Percentiles rank a stretch among this genome's conserved stretches.
Conservation (phyloP, 768 basidiomycete species). For the Xerocomellus dryophilus region DNA sequence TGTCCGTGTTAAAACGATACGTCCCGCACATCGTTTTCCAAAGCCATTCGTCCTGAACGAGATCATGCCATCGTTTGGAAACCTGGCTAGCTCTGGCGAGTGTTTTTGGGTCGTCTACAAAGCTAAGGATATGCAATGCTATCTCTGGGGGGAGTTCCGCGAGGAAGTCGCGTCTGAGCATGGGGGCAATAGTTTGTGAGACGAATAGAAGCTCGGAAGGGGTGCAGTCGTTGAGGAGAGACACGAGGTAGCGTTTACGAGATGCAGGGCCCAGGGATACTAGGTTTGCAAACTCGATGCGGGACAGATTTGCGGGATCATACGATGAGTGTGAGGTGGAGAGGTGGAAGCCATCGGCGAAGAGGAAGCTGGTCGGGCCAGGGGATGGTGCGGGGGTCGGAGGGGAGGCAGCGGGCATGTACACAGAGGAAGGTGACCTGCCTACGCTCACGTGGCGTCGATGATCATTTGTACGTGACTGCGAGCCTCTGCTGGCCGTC, state of each 20-base stretch:
- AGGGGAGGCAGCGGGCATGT: conserved; percentile 54
- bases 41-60: conserved; percentile 71
- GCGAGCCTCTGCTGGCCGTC: conserved; percentile 6
- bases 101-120: conserved; percentile 70
- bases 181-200: conserved; percentile 58
- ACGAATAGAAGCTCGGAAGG: conserved; percentile 64
- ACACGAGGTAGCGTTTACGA: conserved; percentile 51
- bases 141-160: conserved; percentile 66
- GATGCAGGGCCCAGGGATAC: conserved; percentile 36
- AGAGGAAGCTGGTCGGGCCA: conserved; percentile 47
- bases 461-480: conserved; percentile 15
- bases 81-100: conserved; percentile 70
- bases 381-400: conserved; percentile 66
- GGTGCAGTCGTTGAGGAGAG: conserved; percentile 52
- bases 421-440: conserved; percentile 35
- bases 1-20: conserved; percentile 45
- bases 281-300: conserved; percentile 33
- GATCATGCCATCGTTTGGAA: conserved; percentile 63
- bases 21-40: conserved; percentile 75
- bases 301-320: conserved; percentile 27
- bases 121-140: conserved; percentile 68
- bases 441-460: conserved; percentile 14
- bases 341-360: conserved; percentile 30
- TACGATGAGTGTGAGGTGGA: conserved; percentile 13
- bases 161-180: conserved; percentile 62